Evolutionary conservation across 106 monocot species (phyloP), one percentile per base, ranked within the genome.

Genomic region (Allium fistulosum): DNA sequence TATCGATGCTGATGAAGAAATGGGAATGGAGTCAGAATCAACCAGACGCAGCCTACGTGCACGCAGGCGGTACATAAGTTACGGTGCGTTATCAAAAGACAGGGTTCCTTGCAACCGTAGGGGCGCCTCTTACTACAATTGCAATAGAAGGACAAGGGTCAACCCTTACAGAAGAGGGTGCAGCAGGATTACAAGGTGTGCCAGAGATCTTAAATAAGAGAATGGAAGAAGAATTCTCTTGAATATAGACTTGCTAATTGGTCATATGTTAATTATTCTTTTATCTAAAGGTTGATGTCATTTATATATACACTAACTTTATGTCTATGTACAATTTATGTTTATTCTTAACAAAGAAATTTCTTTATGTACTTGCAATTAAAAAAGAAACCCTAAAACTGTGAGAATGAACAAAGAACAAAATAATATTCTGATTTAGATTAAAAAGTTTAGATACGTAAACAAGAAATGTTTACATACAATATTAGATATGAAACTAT

Each of bases 101-200:
- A 17, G 48, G 2, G 69, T 69, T n/a, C 76, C 76, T 13, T 76
- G 76, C 61, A 28, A 17, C 61, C 27, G 16, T 26, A 48, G 76
- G 11, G 76, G 76, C 1, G 62, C 26, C 11, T 76, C 76, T 3
- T 76, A 76, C 53, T 76, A 76, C 62, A 69, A 69, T 55, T 76
- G 76, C 61, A 62, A 55, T 26, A 48, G 45, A 45, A 49, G 28
- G 45, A 50, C 45, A 16, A 11, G 49, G 17, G 76, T 58, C 14
- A 68, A 66, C 49, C 74, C 74, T 10, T 74, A 75, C 51, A 45
- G 67, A 3, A 46, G 75, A n/a, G 60, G 60, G 15, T 75, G 75
- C 67, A 67, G 49, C 17, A 58, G 27, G 16, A 75, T 68, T 51
- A 68, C 67, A 1, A 49, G 68, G 26, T 75, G 75, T 49, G 72